Base-by-base conservation (phyloP, 2,329 filamentous ascomycete genomes). In the Bipolaris cookei region DNA sequence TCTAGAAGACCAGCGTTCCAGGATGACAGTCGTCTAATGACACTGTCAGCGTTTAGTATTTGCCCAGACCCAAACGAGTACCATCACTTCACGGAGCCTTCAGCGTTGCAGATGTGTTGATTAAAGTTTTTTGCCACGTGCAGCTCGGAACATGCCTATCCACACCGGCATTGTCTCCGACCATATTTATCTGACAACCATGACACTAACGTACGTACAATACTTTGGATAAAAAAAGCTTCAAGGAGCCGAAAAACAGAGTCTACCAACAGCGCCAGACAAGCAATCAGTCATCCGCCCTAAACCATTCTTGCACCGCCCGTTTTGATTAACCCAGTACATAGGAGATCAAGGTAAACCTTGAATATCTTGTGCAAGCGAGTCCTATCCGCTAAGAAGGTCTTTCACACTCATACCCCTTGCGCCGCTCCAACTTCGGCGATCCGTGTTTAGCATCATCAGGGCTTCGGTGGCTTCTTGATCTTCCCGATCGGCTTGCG, bases 401-500 rank as follows among this genome's bases (percentile, higher is more conserved):
- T 82, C 80, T 54, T 73, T 75, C 6, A 82, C 80, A 56, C 79
- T 82, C 78, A 82, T 81, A 8, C 75, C 75, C 23, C 76, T 63
- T 18, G 66, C 73, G 7, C 68, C 65, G 57, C 64, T 70, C 78
- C 79, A 81, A 53, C 70, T 77, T 34, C 91, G 83, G 38, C 91
- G 85, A 73, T 95, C 92, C 51, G 83, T 87, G 64, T 93, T 96
- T 57, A 97, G 80, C 92, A 97, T 96, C 73, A 97, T 77, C 65
- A 97, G 76, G 3, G 92, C 93, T 11, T 91, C 89, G 6, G 92
- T 95, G 1, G 92, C 93, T 74, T 95, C 91, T 59, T 92, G 88
- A 41, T 83, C 80, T 28, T 80, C 74, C 7, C 66, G 78, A 45
- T 75, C 74, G 23, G 75, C 65, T 57, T 73, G 73, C 2, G 76